Conservation (phyloP, 2,329 filamentous ascomycete species). For the Penicillium sp. region DNA sequence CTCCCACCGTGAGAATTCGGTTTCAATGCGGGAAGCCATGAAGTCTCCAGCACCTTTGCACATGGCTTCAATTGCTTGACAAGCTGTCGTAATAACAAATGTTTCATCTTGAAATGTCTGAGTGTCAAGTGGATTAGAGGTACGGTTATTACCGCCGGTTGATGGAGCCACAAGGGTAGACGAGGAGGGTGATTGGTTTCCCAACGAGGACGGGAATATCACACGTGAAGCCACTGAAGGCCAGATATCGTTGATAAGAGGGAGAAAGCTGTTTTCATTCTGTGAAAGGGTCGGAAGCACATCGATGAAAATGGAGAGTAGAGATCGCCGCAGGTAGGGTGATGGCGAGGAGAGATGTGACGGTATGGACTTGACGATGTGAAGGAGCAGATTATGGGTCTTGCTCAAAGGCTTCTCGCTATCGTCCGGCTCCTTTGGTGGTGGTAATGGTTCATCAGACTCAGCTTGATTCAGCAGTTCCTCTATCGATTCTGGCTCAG, state of each 20-base stretch:
- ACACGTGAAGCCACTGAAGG: slow-evolving; percentile 61
- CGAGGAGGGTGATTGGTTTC: slow-evolving; percentile 50
- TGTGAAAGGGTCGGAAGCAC: slow-evolving; percentile 68
- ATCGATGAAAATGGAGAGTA: slow-evolving; percentile 72
- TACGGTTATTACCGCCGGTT: slow-evolving; percentile 52
- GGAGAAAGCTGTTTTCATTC: slow-evolving; percentile 80
- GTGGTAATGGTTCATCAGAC: slow-evolving; percentile 35
- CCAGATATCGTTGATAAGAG: slow-evolving; percentile 87
- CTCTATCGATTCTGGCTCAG: slow-evolving; percentile 30
- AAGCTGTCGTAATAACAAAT: slow-evolving; percentile 64
- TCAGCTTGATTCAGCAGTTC: slow-evolving; percentile 38
- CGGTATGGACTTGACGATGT: slow-evolving; percentile 79
- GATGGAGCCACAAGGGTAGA: slow-evolving; percentile 20
- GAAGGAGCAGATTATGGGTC: slow-evolving; percentile 75
- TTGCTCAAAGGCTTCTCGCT: slow-evolving; percentile 64
- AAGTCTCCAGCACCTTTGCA: slow-evolving; percentile 77
- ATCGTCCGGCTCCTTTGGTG: slow-evolving; percentile 51
- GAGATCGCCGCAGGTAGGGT: slow-evolving; percentile 69
- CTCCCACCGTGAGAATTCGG: slow-evolving; percentile 56
- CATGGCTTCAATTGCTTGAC: slow-evolving; percentile 65
- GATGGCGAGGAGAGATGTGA: slow-evolving; percentile 87
- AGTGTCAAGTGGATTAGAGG: slow-evolving; percentile 48
- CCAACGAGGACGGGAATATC: slow-evolving; percentile 47
- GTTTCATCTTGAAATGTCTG: slow-evolving; percentile 39
- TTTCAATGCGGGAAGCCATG: slow-evolving; percentile 69